Evolutionary conservation across 2,329 filamentous ascomycete species (phyloP).

Genomic region (Ramularia endophylla): DNA sequence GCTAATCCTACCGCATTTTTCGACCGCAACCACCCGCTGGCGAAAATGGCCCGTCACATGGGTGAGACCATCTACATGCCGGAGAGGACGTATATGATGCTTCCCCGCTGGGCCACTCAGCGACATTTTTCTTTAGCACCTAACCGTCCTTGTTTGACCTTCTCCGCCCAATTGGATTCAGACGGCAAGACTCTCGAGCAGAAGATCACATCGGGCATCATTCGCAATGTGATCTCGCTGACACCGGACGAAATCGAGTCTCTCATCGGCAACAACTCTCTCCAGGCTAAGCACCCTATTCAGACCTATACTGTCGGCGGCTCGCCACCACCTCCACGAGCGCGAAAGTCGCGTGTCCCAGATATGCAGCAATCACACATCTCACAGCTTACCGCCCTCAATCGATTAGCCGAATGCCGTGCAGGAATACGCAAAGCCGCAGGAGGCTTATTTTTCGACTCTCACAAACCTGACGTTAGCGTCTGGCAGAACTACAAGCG

Average conservation of each 20-base stretch:
- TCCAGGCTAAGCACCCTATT: conserved; percentile 2
- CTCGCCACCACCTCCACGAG: conserved; percentile 17
- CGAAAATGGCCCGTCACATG: conserved; percentile 56
- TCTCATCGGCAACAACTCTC: conserved; percentile 11
- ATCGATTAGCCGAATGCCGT: conserved; percentile 31
- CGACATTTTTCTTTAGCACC: conserved; percentile 48
- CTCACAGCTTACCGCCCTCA: conserved; percentile 32
- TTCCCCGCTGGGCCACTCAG: conserved; percentile 46
- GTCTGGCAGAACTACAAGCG: conserved; percentile 31
- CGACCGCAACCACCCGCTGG: conserved; percentile 51
- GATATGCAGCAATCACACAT: conserved; percentile 22
- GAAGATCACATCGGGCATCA: conserved; percentile 47
- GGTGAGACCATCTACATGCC: conserved; percentile 53
- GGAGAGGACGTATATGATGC: conserved; percentile 51
- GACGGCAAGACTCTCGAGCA: conserved; percentile 50
- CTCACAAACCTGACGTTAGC: conserved; percentile 24
- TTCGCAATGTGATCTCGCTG: conserved; percentile 50
- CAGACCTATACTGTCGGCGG: conserved; percentile 31
- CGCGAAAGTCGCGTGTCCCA: conserved; percentile 14
- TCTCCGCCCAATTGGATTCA: conserved; percentile 51
- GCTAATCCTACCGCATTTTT: conserved; percentile 73
- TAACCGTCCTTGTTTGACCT: conserved; percentile 54
- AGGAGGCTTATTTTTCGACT: conserved; percentile 35
- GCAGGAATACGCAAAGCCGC: conserved; percentile 29
- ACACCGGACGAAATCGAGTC: conserved; percentile 38